Evolutionary conservation across 352 stramenopile species (phyloP).

Genomic region (Globisporangium mamillatum): DNA sequence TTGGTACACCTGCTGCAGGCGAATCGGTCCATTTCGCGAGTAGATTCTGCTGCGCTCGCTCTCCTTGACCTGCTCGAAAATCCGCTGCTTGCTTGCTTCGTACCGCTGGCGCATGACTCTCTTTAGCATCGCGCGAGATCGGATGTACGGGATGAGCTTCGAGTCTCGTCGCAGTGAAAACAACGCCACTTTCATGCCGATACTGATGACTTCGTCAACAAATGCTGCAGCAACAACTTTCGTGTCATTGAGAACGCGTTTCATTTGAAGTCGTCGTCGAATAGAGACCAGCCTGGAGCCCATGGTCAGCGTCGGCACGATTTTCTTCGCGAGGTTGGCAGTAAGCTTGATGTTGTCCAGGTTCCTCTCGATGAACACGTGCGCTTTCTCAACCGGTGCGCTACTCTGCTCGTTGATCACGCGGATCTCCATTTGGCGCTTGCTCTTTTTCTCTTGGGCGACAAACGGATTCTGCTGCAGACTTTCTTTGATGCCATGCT

Average conservation of each 20-base stretch:
- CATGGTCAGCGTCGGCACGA: constrained; percentile 65
- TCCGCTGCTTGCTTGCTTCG: constrained; percentile 35
- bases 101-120: constrained; percentile 45
- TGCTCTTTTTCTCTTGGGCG: constrained; percentile 37
- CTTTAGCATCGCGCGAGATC: constrained; percentile 44
- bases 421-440: constrained; percentile 45
- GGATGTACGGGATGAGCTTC: constrained; percentile 42
- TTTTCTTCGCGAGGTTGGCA: constrained; percentile 52
- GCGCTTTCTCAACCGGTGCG: constrained; percentile 35
- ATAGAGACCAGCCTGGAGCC: constrained; percentile 61
- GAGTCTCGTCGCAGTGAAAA: constrained; percentile 36
- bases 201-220: constrained; percentile 29
- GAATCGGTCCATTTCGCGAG: constrained; percentile 40
- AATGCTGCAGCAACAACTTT: constrained; percentile 25
- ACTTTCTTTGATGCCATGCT: constrained; percentile 64
- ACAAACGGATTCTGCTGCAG: constrained; percentile 64
- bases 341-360: constrained; percentile 34
- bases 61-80: constrained; percentile 47
- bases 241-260: constrained; percentile 37
- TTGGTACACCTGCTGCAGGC: constrained; percentile 43
- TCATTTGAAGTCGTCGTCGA: constrained; percentile 50
- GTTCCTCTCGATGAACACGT: constrained; percentile 63
- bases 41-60: constrained; percentile 60
- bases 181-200: constrained; percentile 32
- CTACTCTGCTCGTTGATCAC: constrained; percentile 58